Percentiles rank a stretch among this genome's conserved stretches.
Conservation (phyloP, 805 yeast genomes). For the Wickerhamia fluorescens region DNA sequence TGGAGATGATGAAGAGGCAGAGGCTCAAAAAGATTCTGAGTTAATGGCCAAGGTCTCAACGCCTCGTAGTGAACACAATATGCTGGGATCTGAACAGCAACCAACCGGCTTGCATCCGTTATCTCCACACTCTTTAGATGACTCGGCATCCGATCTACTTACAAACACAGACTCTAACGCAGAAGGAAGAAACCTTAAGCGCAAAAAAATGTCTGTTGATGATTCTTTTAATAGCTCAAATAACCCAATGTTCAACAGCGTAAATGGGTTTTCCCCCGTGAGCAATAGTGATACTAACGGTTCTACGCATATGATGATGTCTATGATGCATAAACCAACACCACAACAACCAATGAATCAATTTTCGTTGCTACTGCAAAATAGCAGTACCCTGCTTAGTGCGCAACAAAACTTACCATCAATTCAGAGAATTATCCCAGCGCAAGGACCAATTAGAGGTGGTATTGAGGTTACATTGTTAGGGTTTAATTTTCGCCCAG, state of each 20-base stretch:
- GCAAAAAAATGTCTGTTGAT: constrained; percentile 44
- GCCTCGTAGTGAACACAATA: constrained; percentile 1
- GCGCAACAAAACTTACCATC: constrained; percentile 35
- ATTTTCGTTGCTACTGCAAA: no score
- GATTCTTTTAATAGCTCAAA: constrained; percentile 30
- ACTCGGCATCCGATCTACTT: constrained; percentile 48
- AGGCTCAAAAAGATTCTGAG: constrained; percentile 5
- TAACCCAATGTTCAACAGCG: constrained; percentile 35
- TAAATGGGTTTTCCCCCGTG: constrained; percentile 38
- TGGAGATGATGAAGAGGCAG: constrained; percentile 13
- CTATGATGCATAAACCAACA: constrained; percentile 5
- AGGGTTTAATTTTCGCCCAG: constrained; percentile 82
- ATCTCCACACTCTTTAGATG: constrained; percentile 60
- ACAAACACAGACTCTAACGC: constrained; percentile 29
- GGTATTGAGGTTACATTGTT: constrained; percentile 91
- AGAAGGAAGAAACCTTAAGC: constrained; percentile 36
- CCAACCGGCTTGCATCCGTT: constrained; percentile 27
- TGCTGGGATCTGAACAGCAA: not conserved
- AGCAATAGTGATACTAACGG: constrained; percentile 40
- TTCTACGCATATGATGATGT: constrained; percentile 6
- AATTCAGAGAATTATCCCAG: constrained; percentile 85
- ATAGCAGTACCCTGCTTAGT: no score
- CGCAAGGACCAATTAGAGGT: constrained; percentile 93
- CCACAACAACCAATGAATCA: constrained; percentile 5
- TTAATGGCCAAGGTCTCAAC: not conserved